Evolutionary conservation across 768 basidiomycete genomes (phyloP), one percentile per base, ranked within the genome.

Genomic region (Psilocybe cubensis): DNA sequence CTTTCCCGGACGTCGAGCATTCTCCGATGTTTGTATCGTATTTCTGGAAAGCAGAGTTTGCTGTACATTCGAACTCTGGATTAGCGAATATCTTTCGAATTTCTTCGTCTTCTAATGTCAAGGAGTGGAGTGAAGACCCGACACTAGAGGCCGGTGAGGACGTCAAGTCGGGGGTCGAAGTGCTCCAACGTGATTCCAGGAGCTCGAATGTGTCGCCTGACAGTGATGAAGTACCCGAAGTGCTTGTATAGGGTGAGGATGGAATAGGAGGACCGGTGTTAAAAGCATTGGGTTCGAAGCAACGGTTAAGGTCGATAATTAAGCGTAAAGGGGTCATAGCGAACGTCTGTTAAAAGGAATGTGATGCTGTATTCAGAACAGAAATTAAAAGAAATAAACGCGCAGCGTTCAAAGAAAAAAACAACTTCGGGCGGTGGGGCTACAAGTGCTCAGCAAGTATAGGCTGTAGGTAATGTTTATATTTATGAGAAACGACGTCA

Each of bases 251-350:
- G 17, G 41, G 24, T 23, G 14, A 21, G 7, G n/a, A 23, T 4
- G 61, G 65, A 40, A 64, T 62, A 40, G 57, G 43, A 24, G 59
- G 63, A 4, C 63, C 62, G 20, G 59, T 63, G 38, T 60, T 63
- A 29, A 63, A 67, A 14, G 61, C 42, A 60, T 53, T 67, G 6
- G 60, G 63, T 29, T 54, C 53, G 23, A 67, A 35, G n/a, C 44
- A 49, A 23, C 48, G 60, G 48, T 64, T 67, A 40, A 63, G 54
- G 27, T 61, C 56, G 29, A 65, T 45, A 41, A 65, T 65, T 14
- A 52, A 49, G n/a, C 45, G 57, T 28, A 56, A 31, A 23, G 55
- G 55, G 14, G 55, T 20, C 63, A 64, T 64, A 28, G 24, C 46
- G 28, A 48, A 17, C 29, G 20, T 2, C 17, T 18, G 33, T 56